These are phyloP conservation scores for Podospora bellae-mahoneyi DNA, from an alignment of 495 filamentous ascomycete species.

Conservation along the genomic window DNA sequence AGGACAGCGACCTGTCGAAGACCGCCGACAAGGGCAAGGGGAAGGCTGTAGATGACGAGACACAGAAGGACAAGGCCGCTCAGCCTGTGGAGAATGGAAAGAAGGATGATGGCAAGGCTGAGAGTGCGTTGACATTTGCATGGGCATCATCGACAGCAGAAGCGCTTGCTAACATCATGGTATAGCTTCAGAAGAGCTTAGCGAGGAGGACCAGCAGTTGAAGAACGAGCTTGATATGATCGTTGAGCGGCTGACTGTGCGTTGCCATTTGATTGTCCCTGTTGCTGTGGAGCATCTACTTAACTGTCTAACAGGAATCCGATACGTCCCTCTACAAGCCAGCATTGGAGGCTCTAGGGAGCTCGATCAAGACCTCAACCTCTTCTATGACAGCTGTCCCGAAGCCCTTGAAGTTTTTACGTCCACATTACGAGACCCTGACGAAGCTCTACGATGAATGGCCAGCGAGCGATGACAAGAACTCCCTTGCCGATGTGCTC, in stretches of 20 bases:
- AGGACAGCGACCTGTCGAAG: conserved; percentile 83
- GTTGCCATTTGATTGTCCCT: conserved; percentile 15
- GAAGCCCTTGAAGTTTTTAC: conserved; percentile 95
- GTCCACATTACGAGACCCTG: conserved; percentile 89
- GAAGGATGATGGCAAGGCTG: conserved; percentile 61
- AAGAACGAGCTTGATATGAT: conserved; percentile 99
- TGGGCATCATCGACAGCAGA: neutral
- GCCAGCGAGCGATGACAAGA: conserved; percentile 78
- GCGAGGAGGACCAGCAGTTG: conserved; percentile 94
- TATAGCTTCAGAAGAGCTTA: conserved; percentile 68
- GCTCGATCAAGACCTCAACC: conserved; percentile 96
- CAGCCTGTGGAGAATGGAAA: conserved; percentile 70
- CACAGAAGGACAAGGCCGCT: conserved; percentile 62
- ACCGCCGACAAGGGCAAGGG: conserved; percentile 92
- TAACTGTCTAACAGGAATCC: conserved; percentile 57
- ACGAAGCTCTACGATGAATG: conserved; percentile 84
- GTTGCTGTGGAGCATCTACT: conserved; percentile 31
- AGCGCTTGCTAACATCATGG: conserved; percentile 26
- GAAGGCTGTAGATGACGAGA: conserved; percentile 69
- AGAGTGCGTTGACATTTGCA: conserved; percentile 36
- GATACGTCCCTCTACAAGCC: conserved; percentile 86
- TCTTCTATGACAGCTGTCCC: conserved; percentile 99
- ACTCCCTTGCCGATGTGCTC: conserved; percentile 87
- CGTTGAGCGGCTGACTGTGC: conserved; percentile 87
- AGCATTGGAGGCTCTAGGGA: conserved; percentile 91